Evolutionary conservation across 306 rosid genomes (phyloP).

Genomic region (Rosa rugosa): DNA sequence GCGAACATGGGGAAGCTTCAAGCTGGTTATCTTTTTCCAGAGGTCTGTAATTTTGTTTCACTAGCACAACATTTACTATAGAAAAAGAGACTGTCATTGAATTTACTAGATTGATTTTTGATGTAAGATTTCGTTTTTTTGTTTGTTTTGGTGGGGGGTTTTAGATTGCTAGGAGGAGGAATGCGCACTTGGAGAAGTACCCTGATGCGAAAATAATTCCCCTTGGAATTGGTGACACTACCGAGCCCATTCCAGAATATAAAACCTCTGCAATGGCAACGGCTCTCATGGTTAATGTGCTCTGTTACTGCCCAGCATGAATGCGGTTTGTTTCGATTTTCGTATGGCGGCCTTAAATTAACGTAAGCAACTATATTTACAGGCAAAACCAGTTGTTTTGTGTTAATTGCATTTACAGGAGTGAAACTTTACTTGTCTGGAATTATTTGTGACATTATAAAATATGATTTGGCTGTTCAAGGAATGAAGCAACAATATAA

Average conservation of each 20-base stretch:
- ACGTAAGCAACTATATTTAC: neutral
- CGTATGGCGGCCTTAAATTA: neutral
- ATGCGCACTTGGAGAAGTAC: conserved; percentile 80
- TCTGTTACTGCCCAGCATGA: neutral
- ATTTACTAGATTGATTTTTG: neutral
- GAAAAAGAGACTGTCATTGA: too few species aligned
- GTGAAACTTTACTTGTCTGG: neutral
- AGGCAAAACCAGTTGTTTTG: neutral
- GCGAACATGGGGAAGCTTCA: conserved; percentile 81
- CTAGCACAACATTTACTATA: too few species aligned
- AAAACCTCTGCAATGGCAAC: conserved; percentile 81
- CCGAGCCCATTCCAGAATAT: conserved; percentile 97
- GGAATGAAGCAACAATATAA: neutral
- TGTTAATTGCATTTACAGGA: neutral
- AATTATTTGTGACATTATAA: neutral
- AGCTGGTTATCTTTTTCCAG: conserved; percentile 97
- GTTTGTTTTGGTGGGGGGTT: neutral
- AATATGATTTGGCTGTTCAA: neutral
- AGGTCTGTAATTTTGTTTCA: conserved; percentile 46
- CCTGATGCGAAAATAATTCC: conserved; percentile 97
- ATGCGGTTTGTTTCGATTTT: neutral
- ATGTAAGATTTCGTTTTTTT: neutral
- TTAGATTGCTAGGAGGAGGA: conserved; percentile 83
- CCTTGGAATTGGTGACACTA: conserved; percentile 98
- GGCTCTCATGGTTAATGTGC: neutral